Evolutionary conservation across 2,329 filamentous ascomycete genomes (phyloP).

Genomic region (Stemphylium beticola): DNA sequence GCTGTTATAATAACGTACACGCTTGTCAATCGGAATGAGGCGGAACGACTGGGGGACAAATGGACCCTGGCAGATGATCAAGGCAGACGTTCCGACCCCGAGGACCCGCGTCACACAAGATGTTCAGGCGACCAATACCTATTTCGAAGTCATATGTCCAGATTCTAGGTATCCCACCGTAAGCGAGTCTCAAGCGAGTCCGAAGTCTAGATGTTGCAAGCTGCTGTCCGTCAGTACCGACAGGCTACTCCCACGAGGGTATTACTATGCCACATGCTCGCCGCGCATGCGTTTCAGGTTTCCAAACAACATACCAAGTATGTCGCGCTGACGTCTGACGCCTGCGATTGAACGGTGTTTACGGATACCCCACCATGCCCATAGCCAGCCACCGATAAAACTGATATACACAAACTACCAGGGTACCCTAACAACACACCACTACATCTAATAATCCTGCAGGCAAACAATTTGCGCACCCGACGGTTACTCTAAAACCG

Average conservation of each 20-base stretch:
- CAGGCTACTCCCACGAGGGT: neutral
- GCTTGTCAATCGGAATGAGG: neutral
- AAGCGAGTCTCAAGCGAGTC: neutral
- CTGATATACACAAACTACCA: too few species aligned
- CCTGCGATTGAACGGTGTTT: too few species aligned
- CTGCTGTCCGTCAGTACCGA: neutral
- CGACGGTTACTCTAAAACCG: too few species aligned
- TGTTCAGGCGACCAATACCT: slow-evolving; percentile 6
- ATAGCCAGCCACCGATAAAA: too few species aligned
- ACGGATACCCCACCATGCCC: too few species aligned
- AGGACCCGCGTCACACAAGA: slow-evolving; percentile 5
- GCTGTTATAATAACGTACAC: neutral
- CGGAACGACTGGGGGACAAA: neutral
- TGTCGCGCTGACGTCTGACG: too few species aligned
- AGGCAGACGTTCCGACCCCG: neutral
- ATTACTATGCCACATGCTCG: neutral
- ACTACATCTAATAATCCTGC: too few species aligned
- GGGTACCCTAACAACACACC: too few species aligned
- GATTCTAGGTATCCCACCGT: too few species aligned
- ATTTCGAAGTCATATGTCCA: neutral
- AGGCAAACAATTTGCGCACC: too few species aligned
- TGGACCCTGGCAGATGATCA: slow-evolving; percentile 7
- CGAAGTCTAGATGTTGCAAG: neutral
- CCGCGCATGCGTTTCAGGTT: neutral
- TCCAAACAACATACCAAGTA: neutral